These are phyloP conservation scores for Trichoderma guizhouense DNA, from an alignment of 2,329 filamentous ascomycete species.

Conservation along the genomic window DNA sequence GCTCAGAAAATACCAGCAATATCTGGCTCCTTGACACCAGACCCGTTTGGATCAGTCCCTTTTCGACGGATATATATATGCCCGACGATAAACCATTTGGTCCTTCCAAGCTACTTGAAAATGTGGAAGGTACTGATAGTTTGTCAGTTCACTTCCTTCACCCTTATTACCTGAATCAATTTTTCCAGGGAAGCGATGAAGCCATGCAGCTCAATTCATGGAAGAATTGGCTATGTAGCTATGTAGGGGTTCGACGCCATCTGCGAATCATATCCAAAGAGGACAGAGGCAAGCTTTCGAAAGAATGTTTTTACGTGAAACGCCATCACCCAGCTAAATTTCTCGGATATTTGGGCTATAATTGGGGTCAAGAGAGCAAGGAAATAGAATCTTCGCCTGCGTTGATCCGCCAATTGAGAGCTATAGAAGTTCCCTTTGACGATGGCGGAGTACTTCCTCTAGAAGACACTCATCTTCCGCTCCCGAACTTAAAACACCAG, in stretches of 20 bases:
- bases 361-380: neutral
- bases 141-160: neutral
- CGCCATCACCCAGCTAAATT: neutral
- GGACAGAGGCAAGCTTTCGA: neutral
- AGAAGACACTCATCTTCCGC: neutral
- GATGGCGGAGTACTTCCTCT: neutral
- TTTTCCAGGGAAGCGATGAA: neutral
- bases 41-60: no score
- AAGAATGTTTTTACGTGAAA: neutral
- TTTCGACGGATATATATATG: neutral
- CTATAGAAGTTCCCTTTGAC: neutral
- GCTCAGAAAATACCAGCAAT: neutral
- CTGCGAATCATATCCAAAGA: neutral
- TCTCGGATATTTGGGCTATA: neutral
- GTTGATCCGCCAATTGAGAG: neutral
- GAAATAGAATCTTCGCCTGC: no score
- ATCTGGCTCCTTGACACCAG: neutral
- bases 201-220: neutral
- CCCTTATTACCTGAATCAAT: fast-evolving
- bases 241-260: neutral
- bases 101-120: neutral
- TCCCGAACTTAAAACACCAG: neutral
- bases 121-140: neutral
- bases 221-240: neutral
- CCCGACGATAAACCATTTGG: neutral